Percentiles rank a stretch among this genome's conserved stretches.
Evolutionary conservation across 805 yeast species (phyloP).

Genomic region (Lachancea fermentati): DNA sequence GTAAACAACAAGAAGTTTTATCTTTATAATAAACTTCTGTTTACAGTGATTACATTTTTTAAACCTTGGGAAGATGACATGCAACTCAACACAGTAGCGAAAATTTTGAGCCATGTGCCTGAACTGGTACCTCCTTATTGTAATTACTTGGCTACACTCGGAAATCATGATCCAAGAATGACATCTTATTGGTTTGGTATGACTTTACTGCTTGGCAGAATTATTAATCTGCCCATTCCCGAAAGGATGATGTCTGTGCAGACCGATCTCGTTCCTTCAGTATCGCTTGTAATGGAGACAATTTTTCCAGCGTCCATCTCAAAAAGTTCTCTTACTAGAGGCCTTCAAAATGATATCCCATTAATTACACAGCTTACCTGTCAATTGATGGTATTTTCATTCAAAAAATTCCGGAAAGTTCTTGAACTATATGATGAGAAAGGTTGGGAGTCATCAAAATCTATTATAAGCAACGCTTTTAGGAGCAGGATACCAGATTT

Average conservation of each 20-base stretch:
- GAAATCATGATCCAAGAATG: conserved; percentile 71
- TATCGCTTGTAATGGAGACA: conserved; percentile 42
- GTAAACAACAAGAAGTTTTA: conserved; percentile 50
- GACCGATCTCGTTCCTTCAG: conserved; percentile 32
- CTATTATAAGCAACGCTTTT: conserved; percentile 33
- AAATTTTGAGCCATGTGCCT: conserved; percentile 48
- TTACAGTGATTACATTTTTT: conserved; percentile 53
- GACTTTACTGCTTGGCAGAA: conserved; percentile 52
- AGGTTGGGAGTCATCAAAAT: conserved; percentile 37
- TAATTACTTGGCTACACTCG: conserved; percentile 52
- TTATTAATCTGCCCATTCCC: conserved; percentile 57
- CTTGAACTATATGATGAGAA: conserved; percentile 33
- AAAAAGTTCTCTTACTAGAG: conserved; percentile 49
- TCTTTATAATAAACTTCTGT: conserved; percentile 62
- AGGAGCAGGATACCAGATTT: conserved; percentile 45
- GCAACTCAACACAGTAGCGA: conserved; percentile 52
- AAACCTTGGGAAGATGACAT: conserved; percentile 76
- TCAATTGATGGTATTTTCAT: conserved; percentile 49
- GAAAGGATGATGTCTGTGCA: conserved; percentile 26
- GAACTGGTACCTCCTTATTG: conserved; percentile 74
- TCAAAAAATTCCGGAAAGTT: conserved; percentile 48
- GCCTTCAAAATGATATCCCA: conserved; percentile 44
- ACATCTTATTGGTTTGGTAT: conserved; percentile 81
- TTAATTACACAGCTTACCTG: conserved; percentile 59
- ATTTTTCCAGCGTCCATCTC: conserved; percentile 63